These are phyloP conservation scores for Jacaranda mimosifolia DNA, from an alignment of 257 asterid species.

Conservation along the genomic window DNA sequence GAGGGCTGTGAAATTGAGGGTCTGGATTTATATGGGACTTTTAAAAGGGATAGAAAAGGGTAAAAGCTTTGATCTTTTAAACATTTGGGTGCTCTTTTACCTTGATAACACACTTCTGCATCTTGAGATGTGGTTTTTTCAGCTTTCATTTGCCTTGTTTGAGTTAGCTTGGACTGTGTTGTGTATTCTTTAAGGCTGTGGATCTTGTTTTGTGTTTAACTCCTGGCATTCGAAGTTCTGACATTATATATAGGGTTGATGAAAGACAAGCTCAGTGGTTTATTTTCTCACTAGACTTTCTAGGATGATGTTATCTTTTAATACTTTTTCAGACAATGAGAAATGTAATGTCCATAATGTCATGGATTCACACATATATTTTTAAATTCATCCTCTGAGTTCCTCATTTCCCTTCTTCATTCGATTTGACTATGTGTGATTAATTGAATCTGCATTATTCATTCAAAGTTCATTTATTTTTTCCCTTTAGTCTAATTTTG, in stretches of 20 bases:
- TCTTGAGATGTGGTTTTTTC: slow-evolving; percentile 12
- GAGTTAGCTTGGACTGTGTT: not conserved
- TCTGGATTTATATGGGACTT: not conserved
- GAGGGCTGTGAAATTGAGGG: not conserved
- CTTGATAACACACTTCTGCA: not conserved
- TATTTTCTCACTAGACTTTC: not conserved
- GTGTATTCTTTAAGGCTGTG: not conserved
- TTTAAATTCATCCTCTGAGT: not conserved
- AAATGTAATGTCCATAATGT: not conserved
- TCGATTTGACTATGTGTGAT: not conserved
- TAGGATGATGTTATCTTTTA: slow-evolving; percentile 19
- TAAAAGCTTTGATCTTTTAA: not conserved
- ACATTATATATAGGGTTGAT: not conserved
- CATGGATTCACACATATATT: not conserved
- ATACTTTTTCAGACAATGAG: not conserved
- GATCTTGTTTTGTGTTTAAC: not conserved
- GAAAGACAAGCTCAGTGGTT: not conserved
- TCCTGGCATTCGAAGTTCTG: not conserved
- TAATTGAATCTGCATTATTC: not conserved
- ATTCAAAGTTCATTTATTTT: not conserved
- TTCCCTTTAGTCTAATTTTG: not conserved
- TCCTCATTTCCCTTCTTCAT: not conserved
- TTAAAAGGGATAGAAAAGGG: not conserved
- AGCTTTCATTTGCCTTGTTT: not conserved
- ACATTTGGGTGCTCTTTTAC: slow-evolving; percentile 6